Percentiles rank a stretch among this genome's conserved stretches.
These are phyloP conservation scores for Bipolaris zeicola DNA, from an alignment of 2,329 filamentous ascomycete genomes.

Conservation along the genomic window DNA sequence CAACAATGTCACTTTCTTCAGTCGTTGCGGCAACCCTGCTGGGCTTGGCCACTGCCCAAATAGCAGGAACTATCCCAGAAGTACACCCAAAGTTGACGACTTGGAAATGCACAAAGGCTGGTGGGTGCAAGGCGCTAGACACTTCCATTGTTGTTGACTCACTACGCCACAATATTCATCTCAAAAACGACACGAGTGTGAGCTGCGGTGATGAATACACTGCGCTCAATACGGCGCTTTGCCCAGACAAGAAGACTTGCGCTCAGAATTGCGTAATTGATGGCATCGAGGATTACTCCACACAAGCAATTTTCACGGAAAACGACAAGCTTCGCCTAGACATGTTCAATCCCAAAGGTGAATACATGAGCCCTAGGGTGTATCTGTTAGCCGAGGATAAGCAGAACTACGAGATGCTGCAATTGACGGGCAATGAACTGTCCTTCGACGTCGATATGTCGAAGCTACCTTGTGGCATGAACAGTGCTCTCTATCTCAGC, in stretches of 20 bases:
- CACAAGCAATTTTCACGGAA: slow-evolving; percentile 59
- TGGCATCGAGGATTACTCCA: slow-evolving; percentile 59
- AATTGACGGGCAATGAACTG: slow-evolving; percentile 70
- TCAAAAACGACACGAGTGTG: slow-evolving; percentile 41
- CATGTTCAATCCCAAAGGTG: slow-evolving; percentile 44
- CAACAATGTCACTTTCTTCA: background rate
- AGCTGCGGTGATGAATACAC: slow-evolving; percentile 43
- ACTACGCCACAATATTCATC: slow-evolving; percentile 52
- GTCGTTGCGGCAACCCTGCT: slow-evolving; percentile 35
- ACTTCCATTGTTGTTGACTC: slow-evolving; percentile 61
- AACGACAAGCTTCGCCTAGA: slow-evolving; percentile 57
- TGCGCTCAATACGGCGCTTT: slow-evolving; percentile 51
- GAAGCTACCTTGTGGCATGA: slow-evolving; percentile 50
- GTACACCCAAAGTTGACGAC: slow-evolving; percentile 59
- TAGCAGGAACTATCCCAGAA: slow-evolving; percentile 47
- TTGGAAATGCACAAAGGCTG: slow-evolving; percentile 58
- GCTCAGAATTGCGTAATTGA: slow-evolving; percentile 63
- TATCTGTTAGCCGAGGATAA: slow-evolving; percentile 67
- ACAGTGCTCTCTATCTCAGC: slow-evolving; percentile 48
- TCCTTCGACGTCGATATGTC: slow-evolving; percentile 71
- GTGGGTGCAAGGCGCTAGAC: slow-evolving; percentile 56
- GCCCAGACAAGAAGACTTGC: slow-evolving; percentile 57
- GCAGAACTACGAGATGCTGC: slow-evolving; percentile 68
- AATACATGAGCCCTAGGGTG: slow-evolving; percentile 57
- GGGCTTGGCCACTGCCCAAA: slow-evolving; percentile 38